phyloP scores from a whole-genome alignment of 306 rosid genomes.

The Amphicarpaea edgeworthii region DNA sequence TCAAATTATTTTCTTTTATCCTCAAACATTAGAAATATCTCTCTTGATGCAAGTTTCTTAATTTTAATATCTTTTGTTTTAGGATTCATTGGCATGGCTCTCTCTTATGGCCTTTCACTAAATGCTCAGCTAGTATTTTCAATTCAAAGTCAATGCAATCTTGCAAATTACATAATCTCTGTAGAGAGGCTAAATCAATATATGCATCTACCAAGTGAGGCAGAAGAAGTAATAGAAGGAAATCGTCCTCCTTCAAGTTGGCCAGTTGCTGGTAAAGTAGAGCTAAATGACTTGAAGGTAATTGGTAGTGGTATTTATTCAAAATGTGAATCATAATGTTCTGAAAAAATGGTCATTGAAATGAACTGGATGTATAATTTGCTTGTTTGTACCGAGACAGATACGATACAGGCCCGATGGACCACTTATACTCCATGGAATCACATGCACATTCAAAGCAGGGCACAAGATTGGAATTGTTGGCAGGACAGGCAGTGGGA shows the following conservation, averaged over 20 bases:
- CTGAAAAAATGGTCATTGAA: not conserved
- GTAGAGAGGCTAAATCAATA: constrained; percentile 77
- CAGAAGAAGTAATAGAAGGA: constrained; percentile 62
- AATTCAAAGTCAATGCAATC: constrained; percentile 67
- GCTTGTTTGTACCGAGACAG: constrained; percentile 45
- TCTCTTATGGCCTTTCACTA: constrained; percentile 79
- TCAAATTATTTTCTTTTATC: not conserved
- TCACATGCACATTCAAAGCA: constrained; percentile 71
- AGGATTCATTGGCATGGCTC: constrained; percentile 82
- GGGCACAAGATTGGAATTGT: constrained; percentile 65
- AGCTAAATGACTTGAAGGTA: constrained; percentile 69
- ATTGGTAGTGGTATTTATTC: not conserved
- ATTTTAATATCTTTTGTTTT: constrained; percentile 11
- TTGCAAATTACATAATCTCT: constrained; percentile 67
- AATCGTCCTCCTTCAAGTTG: constrained; percentile 65
- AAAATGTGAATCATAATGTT: not conserved
- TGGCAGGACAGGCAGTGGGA: constrained; percentile 81
- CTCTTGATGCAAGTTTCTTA: constrained; percentile 5
- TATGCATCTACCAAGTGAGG: constrained; percentile 71
- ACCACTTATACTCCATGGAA: constrained; percentile 73
- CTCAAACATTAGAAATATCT: not conserved
- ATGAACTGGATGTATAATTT: not conserved
- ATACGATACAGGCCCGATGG: constrained; percentile 60
- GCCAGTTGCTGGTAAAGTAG: constrained; percentile 74
- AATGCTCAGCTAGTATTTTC: constrained; percentile 55